Conservation (phyloP, 345 rosid species). For the Eucalyptus paniculata region DNA sequence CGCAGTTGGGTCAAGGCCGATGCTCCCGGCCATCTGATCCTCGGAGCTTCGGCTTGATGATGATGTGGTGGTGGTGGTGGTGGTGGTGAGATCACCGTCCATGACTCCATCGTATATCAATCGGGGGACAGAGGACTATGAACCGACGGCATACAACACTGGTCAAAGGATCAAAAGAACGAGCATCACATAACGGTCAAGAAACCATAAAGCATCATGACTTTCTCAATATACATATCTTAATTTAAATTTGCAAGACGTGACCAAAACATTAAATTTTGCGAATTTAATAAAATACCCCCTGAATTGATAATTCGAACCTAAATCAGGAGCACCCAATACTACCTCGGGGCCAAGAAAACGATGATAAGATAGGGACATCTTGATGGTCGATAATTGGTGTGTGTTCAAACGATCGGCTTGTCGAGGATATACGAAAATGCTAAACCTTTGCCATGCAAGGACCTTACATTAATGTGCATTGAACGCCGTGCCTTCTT, state of each 20-base stretch:
- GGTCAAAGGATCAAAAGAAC: not conserved
- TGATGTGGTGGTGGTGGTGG: not conserved
- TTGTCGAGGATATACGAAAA: not conserved
- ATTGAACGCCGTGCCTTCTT: too few species aligned
- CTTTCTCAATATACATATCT: too few species aligned
- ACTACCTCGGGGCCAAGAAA: not conserved
- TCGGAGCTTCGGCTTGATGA: not conserved
- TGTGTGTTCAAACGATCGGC: not conserved
- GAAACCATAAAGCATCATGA: not conserved
- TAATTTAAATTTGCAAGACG: not conserved
- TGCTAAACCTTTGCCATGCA: not conserved
- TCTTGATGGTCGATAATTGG: not conserved
- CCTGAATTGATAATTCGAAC: not conserved
- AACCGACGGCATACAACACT: not conserved
- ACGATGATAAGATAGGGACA: not conserved
- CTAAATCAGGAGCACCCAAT: not conserved
- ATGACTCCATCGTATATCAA: not conserved
- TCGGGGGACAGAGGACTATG: not conserved
- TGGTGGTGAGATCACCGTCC: not conserved
- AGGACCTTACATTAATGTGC: not conserved
- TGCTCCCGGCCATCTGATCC: not conserved
- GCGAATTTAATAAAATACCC: not conserved
- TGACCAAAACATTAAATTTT: not conserved
- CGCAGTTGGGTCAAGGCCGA: accelerated
- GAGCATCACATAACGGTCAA: too few species aligned